phyloP scores from a whole-genome alignment of 495 filamentous ascomycete species.

The Mytilinidion resinicola region DNA sequence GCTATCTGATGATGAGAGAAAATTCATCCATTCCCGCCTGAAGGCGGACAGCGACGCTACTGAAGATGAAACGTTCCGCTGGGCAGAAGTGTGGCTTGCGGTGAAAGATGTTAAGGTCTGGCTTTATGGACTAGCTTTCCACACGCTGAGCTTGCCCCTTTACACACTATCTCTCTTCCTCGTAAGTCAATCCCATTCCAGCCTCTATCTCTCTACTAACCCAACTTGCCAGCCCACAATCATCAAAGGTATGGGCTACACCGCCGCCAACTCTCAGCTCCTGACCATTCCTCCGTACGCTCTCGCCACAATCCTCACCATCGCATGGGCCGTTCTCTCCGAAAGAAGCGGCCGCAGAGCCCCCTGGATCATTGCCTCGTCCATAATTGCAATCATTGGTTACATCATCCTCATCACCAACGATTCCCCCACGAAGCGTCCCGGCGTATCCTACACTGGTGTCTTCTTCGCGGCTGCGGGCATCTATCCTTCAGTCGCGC shows the following conservation, averaged over 20 bases:
- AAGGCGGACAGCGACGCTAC: conserved; percentile 55
- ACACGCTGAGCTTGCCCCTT: conserved; percentile 57
- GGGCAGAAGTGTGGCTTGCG: conserved; percentile 58
- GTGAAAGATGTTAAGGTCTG: conserved; percentile 66
- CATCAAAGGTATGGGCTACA: conserved; percentile 45
- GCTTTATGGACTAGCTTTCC: conserved; percentile 67
- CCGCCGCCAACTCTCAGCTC: conserved; percentile 44
- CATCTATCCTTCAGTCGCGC: conserved; percentile 69
- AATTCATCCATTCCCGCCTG: conserved; percentile 53
- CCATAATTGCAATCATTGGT: conserved; percentile 37
- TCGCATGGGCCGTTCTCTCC: conserved; percentile 36
- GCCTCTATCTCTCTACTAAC: background rate
- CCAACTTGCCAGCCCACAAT: conserved; percentile 40
- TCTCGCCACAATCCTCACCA: conserved; percentile 41
- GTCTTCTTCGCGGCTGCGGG: conserved; percentile 68
- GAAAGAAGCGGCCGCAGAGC: conserved; percentile 41
- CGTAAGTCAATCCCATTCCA: background rate
- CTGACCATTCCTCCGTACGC: conserved; percentile 49
- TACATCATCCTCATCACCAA: conserved; percentile 57
- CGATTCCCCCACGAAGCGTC: conserved; percentile 26
- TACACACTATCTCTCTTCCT: conserved; percentile 28
- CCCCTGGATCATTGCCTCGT: conserved; percentile 40
- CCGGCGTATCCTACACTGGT: conserved; percentile 61
- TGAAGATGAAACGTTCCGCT: conserved; percentile 58
- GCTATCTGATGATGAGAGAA: conserved; percentile 56